Base-by-base conservation (phyloP, 306 rosid species). In the Begonia masoniana region DNA sequence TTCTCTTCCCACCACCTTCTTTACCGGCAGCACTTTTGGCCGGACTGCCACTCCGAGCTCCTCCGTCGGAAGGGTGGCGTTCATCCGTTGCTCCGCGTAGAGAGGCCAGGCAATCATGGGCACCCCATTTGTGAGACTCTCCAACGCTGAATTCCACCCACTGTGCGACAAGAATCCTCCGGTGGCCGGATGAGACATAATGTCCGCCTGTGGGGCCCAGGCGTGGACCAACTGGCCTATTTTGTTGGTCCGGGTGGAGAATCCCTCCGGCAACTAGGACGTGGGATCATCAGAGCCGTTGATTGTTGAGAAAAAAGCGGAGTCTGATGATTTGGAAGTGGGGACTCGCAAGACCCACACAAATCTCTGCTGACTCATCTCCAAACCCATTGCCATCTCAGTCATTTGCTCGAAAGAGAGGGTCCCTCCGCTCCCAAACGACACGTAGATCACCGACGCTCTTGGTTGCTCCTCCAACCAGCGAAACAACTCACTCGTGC, bases 271-370 rank as follows among this genome's bases (percentile, higher is more conserved):
- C 42, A 82, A 52, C 39, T 49, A 73, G 16, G 21, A 4, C 3
- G 0, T 48, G 51, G 14, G 57, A 2, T 56, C 67, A 0, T 9
- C 49, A 0, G 15, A 12, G 5, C 10, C 41, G 0, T 47, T 54
- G 0, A 13, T 49, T 8, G 47, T 51, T 0, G 60, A 23, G 41
- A 82, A 76, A 53, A 48, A 73, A 4, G 71, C 1, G 1, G 57
- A 73, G 7, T 60, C 56, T 0, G 62, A 31, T 31, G 39, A 52
- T 11, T 17, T 68, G 12, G 14, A 66, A 4, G 0, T 26, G 7
- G 87, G 78, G 0, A 68, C 42, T 11, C 87, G 80, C 23, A 71
- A 68, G 60, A 80, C 83, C 87, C 87, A 76, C 50, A 80, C n/a
- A 51, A 80, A 80, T 48, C 81, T 68, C 41, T 52, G 64, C 9